These are phyloP conservation scores for Cucumis cinereus DNA, from an alignment of 306 rosid species.

Conservation along the genomic window DNA sequence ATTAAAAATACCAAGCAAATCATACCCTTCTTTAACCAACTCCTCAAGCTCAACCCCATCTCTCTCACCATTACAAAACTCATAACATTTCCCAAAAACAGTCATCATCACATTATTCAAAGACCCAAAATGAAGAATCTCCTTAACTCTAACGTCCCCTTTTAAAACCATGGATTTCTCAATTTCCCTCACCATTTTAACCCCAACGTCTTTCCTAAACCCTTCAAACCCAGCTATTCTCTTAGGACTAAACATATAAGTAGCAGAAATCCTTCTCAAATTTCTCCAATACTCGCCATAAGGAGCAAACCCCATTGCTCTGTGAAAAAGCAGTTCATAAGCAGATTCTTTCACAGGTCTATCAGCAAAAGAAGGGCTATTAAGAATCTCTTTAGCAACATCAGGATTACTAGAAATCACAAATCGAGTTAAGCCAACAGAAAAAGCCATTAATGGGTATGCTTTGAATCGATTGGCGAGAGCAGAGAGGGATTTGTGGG, in stretches of 20 bases:
- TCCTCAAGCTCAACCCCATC: slow-evolving; percentile 18
- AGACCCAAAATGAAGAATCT: slow-evolving; percentile 21
- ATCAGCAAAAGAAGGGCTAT: slow-evolving; percentile 20
- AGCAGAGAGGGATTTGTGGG: slow-evolving; percentile 19
- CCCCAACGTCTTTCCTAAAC: slow-evolving; percentile 11
- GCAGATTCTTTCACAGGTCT: slow-evolving; percentile 35
- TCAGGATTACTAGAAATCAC: slow-evolving; percentile 22
- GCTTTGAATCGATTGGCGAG: slow-evolving; percentile 12
- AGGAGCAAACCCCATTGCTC: slow-evolving; percentile 38
- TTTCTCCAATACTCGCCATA: slow-evolving; percentile 30
- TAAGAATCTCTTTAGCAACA: slow-evolving; percentile 20
- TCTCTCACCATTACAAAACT: background rate
- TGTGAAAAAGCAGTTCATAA: slow-evolving; percentile 23
- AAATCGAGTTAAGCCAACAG: slow-evolving; percentile 20
- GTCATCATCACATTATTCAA: slow-evolving; percentile 25
- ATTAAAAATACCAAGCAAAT: slow-evolving; percentile 26
- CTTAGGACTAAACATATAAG: slow-evolving; percentile 24
- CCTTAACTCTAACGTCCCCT: slow-evolving; percentile 9
- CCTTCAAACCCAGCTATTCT: slow-evolving; percentile 8
- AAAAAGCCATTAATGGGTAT: slow-evolving; percentile 19
- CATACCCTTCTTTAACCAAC: slow-evolving; percentile 28
- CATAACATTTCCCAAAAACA: slow-evolving; percentile 21
- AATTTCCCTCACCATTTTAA: slow-evolving; percentile 13
- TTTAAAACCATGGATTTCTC: background rate
- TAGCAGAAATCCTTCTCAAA: slow-evolving; percentile 21